Evolutionary conservation across 2,329 filamentous ascomycete species (phyloP).

Genomic region (Trichoderma koningiopsis): DNA sequence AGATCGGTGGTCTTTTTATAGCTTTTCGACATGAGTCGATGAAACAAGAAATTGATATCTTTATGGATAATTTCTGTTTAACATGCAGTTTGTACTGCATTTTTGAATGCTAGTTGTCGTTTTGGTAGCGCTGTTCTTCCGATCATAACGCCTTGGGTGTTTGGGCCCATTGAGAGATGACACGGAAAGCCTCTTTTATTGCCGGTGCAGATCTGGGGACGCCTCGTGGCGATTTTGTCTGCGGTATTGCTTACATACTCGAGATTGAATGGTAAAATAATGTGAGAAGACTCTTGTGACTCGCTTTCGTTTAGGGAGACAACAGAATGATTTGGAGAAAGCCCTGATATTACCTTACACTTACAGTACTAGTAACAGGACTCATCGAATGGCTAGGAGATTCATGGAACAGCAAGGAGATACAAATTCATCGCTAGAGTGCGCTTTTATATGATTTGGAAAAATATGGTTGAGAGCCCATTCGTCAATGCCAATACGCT

Average conservation of each 20-base stretch:
- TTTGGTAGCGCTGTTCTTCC: not conserved
- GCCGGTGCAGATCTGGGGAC: slow-evolving; percentile 46
- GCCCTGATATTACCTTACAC: not conserved
- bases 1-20: not conserved
- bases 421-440: not conserved
- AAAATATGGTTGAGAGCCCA: too few relatives aligned
- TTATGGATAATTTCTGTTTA: not conserved
- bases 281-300: not conserved
- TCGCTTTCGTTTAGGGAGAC: not conserved
- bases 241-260: slow-evolving; percentile 36
- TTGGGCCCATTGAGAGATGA: slow-evolving; percentile 48
- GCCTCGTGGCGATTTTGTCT: slow-evolving; percentile 37
- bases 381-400: not conserved
- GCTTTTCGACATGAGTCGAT: not conserved
- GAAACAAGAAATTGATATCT: not conserved
- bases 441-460: too few relatives aligned
- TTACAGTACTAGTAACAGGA: not conserved
- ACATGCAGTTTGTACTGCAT: not conserved
- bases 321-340: not conserved
- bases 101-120: not conserved
- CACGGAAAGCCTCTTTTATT: slow-evolving; percentile 44
- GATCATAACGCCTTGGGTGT: slow-evolving; percentile 20
- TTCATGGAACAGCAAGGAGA: not conserved
- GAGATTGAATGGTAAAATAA: not conserved
- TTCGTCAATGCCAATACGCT: too few relatives aligned